Evolutionary conservation across 2,329 filamentous ascomycete species (phyloP).

Genomic region (Fusarium ambrosium): DNA sequence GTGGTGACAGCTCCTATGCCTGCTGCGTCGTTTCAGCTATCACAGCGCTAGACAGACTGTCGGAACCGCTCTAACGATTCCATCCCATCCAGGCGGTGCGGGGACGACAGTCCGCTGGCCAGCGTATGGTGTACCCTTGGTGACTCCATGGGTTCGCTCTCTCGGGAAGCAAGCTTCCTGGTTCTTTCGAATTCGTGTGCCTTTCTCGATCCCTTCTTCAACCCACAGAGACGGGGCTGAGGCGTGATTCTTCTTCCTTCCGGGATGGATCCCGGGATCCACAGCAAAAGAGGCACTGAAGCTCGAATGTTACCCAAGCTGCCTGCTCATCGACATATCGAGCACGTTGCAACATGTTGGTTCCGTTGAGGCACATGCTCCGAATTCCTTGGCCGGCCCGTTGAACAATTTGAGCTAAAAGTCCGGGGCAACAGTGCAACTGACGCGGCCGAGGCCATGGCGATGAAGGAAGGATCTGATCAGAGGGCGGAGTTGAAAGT

Average conservation of each 20-base stretch:
- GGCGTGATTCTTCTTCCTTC: constrained; percentile 14
- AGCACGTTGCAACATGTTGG: constrained; percentile 2
- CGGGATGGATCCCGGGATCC: constrained; percentile 26
- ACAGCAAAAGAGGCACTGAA: constrained; percentile 18
- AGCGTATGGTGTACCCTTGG: constrained; percentile 12
- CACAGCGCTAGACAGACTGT: constrained; percentile 48
- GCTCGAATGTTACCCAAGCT: constrained; percentile 13
- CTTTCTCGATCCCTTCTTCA: constrained; percentile 41
- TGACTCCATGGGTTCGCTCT: constrained; percentile 35
- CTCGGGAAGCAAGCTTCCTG: constrained; percentile 21
- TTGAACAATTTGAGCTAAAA: not conserved
- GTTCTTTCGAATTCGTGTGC: constrained; percentile 24
- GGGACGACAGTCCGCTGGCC: constrained; percentile 35
- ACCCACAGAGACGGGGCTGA: constrained; percentile 20
- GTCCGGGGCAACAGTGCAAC: not conserved
- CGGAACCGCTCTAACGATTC: constrained; percentile 44
- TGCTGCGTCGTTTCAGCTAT: constrained; percentile 45
- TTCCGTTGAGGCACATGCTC: not conserved
- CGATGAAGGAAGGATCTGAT: constrained; percentile 5
- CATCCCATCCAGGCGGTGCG: constrained; percentile 41
- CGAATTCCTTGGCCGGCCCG: constrained; percentile 7
- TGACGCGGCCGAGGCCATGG: not conserved
- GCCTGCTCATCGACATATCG: constrained; percentile 4
- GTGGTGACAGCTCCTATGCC: constrained; percentile 39
- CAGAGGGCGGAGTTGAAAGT: constrained; percentile 10